Percentiles rank a stretch among this genome's conserved stretches.
phyloP scores from a whole-genome alignment of 2,329 filamentous ascomycete genomes.

The Fusarium sp. region DNA sequence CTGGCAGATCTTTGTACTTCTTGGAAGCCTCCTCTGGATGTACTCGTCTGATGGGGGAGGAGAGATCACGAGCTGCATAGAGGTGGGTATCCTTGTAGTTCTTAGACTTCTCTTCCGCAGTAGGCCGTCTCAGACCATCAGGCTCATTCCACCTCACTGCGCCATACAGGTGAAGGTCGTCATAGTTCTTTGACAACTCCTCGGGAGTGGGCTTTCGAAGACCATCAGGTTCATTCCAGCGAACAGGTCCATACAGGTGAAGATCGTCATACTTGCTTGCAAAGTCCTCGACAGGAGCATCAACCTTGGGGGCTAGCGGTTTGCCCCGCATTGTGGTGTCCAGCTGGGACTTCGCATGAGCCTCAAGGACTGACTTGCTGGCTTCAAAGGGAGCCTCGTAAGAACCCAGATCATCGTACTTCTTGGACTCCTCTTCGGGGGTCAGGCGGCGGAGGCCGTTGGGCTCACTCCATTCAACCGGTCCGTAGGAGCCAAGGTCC shows the following conservation, averaged over 20 bases:
- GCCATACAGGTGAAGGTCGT: constrained; percentile 53
- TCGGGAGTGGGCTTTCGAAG: constrained; percentile 49
- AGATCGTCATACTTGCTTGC: constrained; percentile 56
- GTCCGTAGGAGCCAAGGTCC: constrained; percentile 56
- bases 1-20: constrained; percentile 46
- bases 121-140: constrained; percentile 47
- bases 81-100: constrained; percentile 52
- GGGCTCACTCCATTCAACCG: constrained; percentile 48
- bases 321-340: constrained; percentile 50
- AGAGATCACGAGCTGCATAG: constrained; percentile 47
- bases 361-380: constrained; percentile 46
- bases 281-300: constrained; percentile 44
- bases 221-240: constrained; percentile 56
- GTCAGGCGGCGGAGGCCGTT: constrained; percentile 47
- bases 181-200: constrained; percentile 53
- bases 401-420: constrained; percentile 51
- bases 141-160: constrained; percentile 54
- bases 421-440: constrained; percentile 46
- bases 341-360: constrained; percentile 46
- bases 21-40: constrained; percentile 49
- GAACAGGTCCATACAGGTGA: constrained; percentile 52
- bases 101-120: constrained; percentile 54
- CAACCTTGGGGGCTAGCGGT: constrained; percentile 52
- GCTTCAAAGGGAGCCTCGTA: constrained; percentile 52
- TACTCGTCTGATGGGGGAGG: constrained; percentile 23